Evolutionary conservation across 768 basidiomycete species (phyloP).

Genomic region (Amanita brunnescens): DNA sequence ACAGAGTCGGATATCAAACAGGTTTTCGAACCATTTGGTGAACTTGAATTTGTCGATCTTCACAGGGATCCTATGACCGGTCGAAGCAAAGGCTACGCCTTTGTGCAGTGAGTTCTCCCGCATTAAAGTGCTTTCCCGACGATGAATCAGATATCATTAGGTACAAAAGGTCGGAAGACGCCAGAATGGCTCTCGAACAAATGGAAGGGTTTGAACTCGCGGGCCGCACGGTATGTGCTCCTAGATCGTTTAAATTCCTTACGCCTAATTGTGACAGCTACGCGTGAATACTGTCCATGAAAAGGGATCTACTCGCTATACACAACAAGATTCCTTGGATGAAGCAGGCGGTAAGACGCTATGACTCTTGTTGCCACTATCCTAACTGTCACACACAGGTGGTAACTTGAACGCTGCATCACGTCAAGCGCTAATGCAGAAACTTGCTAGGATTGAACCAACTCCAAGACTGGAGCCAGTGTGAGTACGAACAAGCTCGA

Average conservation of each 20-base stretch:
- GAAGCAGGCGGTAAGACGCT: slow-evolving; percentile 68
- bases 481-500: slow-evolving; percentile 31
- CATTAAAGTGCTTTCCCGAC: slow-evolving; percentile 17
- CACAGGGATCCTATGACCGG: slow-evolving; percentile 93
- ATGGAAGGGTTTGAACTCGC: slow-evolving; percentile 99
- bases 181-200: slow-evolving; percentile 93
- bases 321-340: slow-evolving; percentile 74
- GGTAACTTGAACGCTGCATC: slow-evolving; percentile 98
- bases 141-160: slow-evolving; percentile 26
- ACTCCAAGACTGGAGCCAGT: slow-evolving; percentile 48
- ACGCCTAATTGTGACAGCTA: slow-evolving; percentile 35
- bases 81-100: slow-evolving; percentile 95
- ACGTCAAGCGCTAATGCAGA: slow-evolving; percentile 99
- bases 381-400: slow-evolving; percentile 42
- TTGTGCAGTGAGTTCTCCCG: slow-evolving; percentile 64
- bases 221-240: slow-evolving; percentile 68
- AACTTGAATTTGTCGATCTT: slow-evolving; percentile 96
- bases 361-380: background rate
- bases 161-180: slow-evolving; percentile 87
- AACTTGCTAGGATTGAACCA: slow-evolving; percentile 92
- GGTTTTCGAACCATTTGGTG: slow-evolving; percentile 98
- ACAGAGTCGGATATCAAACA: slow-evolving; percentile 96
- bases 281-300: slow-evolving; percentile 91
- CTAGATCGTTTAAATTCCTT: background rate
- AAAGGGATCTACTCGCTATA: slow-evolving; percentile 71